These are phyloP conservation scores for Solanum lycopersicoides DNA, from an alignment of 257 asterid genomes.

Conservation along the genomic window DNA sequence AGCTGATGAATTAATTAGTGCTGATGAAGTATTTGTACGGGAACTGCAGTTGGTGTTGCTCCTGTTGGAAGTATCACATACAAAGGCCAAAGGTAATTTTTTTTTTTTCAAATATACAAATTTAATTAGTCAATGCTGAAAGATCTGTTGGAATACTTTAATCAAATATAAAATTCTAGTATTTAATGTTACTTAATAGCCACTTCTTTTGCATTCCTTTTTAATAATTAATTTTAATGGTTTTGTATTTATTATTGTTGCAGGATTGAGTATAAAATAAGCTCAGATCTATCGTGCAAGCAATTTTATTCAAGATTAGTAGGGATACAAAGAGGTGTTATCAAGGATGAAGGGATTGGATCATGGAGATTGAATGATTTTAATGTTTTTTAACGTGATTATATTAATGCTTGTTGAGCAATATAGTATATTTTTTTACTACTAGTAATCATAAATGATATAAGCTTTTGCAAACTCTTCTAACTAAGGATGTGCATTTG, in stretches of 20 bases:
- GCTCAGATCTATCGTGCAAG: constrained; percentile 12
- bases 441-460: not conserved
- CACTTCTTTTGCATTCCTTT: not conserved
- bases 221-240: not conserved
- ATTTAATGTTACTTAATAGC: not conserved
- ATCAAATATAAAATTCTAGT: not conserved
- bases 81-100: constrained; percentile 34
- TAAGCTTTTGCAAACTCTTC: not conserved
- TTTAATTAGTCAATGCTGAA: not conserved
- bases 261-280: constrained; percentile 52
- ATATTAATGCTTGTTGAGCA: not conserved
- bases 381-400: not conserved
- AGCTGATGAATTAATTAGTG: constrained; percentile 51
- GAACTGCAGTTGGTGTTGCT: constrained; percentile 91
- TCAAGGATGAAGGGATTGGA: constrained; percentile 61
- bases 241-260: not conserved
- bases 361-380: constrained; percentile 27
- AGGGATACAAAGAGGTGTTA: constrained; percentile 47
- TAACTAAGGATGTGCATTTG: too few species aligned
- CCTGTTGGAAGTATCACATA: constrained; percentile 69
- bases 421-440: not conserved
- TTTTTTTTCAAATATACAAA: not conserved
- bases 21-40: constrained; percentile 88
- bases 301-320: constrained; percentile 31
- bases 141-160: not conserved